Evolutionary conservation across 257 asterid genomes (phyloP).

Genomic region (Paraleonurus japonicus): DNA sequence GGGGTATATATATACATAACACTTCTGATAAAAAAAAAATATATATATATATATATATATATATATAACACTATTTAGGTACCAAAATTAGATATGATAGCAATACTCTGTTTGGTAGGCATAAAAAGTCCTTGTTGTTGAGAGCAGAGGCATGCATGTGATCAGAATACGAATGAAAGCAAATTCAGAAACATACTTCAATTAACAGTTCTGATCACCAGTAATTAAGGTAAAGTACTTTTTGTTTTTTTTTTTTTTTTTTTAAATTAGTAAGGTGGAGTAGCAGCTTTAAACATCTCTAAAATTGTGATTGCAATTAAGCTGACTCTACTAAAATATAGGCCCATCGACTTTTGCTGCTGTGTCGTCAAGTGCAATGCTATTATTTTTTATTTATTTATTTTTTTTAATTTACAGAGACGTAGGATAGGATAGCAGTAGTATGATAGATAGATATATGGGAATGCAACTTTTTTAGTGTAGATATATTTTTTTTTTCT

Average conservation of each 20-base stretch:
- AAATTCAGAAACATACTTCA: slow-evolving; percentile 24
- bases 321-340: slow-evolving; percentile 46
- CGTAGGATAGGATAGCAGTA: background rate
- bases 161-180: slow-evolving; percentile 30
- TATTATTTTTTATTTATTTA: background rate
- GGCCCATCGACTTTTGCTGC: slow-evolving; percentile 56
- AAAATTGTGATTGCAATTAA: slow-evolving; percentile 37
- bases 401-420: background rate
- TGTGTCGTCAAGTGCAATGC: background rate
- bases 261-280: slow-evolving; percentile 4
- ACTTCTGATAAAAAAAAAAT: too few species aligned
- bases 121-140: slow-evolving; percentile 13
- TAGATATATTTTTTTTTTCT: background rate
- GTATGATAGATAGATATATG: background rate
- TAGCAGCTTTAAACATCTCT: slow-evolving; percentile 67
- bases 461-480: slow-evolving; percentile 21
- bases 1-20: background rate
- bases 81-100: slow-evolving; percentile 23
- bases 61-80: background rate
- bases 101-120: slow-evolving; percentile 22
- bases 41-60: too few species aligned
- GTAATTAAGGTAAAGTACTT: slow-evolving; percentile 18
- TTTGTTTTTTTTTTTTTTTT: background rate
- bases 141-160: slow-evolving; percentile 25
- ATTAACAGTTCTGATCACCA: slow-evolving; percentile 17